phyloP scores from a whole-genome alignment of 2,329 filamentous ascomycete species.

The Paradendryphiella salina region DNA sequence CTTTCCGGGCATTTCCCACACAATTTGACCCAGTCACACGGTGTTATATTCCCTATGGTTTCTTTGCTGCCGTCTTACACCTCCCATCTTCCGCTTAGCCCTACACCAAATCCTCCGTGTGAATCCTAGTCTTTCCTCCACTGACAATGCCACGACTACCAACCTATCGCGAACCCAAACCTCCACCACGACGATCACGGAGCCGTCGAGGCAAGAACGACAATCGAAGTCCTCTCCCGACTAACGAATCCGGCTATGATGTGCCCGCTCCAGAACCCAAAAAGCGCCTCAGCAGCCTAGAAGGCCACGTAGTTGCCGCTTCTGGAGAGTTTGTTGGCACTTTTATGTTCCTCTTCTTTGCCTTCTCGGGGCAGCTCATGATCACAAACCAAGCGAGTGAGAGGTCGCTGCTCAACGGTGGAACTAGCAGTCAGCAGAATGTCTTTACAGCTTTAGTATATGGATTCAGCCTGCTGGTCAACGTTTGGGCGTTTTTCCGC shows the following conservation, averaged over 20 bases:
- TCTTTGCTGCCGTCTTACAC: too few relatives aligned
- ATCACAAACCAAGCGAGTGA: constrained; percentile 24
- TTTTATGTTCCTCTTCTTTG: constrained; percentile 40
- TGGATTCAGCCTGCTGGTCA: constrained; percentile 36
- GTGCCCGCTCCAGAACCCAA: constrained; percentile 5
- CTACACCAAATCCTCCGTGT: too few relatives aligned
- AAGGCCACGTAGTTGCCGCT: constrained; percentile 31
- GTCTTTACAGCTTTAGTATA: constrained; percentile 39
- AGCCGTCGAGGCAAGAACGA: constrained; percentile 1
- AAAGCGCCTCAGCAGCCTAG: constrained; percentile 14
- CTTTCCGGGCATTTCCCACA: too few relatives aligned
- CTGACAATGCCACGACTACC: constrained; percentile 10
- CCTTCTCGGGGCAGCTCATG: constrained; percentile 36
- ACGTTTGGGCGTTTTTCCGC: constrained; percentile 40
- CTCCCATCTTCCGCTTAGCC: too few relatives aligned
- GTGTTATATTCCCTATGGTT: too few relatives aligned
- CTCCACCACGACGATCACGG: constrained; percentile 6
- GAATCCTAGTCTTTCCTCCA: background rate
- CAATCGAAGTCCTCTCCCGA: background rate
- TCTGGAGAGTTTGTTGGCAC: constrained; percentile 40
- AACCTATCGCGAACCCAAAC: constrained; percentile 15
- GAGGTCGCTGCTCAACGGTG: constrained; percentile 17
- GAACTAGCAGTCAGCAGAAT: constrained; percentile 24
- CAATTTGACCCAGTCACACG: too few relatives aligned
- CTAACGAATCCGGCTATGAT: constrained; percentile 3